Base-by-base conservation (phyloP, 495 filamentous ascomycete genomes). In the Tuber indicum region DNA sequence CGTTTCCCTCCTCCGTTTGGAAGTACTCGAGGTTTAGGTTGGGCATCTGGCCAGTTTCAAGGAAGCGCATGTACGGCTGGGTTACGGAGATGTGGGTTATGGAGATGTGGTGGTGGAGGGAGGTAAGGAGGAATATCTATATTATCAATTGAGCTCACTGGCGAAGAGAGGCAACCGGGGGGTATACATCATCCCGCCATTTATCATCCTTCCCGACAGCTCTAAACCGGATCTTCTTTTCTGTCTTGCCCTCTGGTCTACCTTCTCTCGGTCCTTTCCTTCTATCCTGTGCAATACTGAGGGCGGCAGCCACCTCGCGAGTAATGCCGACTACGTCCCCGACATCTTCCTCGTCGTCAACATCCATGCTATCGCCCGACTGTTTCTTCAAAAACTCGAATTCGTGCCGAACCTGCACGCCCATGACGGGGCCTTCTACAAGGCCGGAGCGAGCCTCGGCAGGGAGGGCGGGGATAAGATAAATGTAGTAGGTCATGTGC, bases 351-450 rank as follows among this genome's bases (percentile, higher is more conserved):
- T 76, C 78, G 32, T 66, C 72, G 47, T 83, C 81, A 32, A 77
- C 72, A 58, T 81, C 79, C 79, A 81, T 80, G 44, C 66, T 70
- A 49, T 81, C 79, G 74, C 72, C 74, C 1, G 66, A 49, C 43
- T 76, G 74, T 75, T 75, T 80, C 62, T 80, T 71, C 42, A 45
- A 58, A 72, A 84, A 84, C 46, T 72, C 75, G 49, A 79, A 76
- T 74, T 84, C 82, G 58, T 84, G 82, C 70, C 82, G 82, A 71
- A 83, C 73, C 74, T 84, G 82, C 42, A 83, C 71, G 12, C 79
- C 82, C 71, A 83, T 70, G n/a, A 83, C 75, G 49, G 82, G 82
- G 16, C 82, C 82, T 72, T 83, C 82, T 41, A 83, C 72, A 42
- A 84, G 47, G 39, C 82, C 82, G 32, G 75, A 49, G 69, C 82